Base-by-base conservation (phyloP, 2,329 filamentous ascomycete genomes). In the Rhytidhysteron rufulum region DNA sequence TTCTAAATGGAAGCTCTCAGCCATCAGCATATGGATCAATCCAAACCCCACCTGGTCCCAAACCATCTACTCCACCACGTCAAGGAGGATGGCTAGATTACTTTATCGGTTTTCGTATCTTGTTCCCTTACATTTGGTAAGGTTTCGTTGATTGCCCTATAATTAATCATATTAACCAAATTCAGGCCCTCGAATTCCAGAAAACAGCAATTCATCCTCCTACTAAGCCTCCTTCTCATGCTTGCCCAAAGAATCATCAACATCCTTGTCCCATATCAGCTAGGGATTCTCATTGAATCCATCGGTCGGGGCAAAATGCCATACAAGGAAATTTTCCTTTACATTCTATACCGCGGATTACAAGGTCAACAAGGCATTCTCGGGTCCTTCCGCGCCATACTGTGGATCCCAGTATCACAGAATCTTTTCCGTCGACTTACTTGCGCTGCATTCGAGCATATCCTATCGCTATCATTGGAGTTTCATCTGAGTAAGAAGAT, bases 401-500 rank as follows among this genome's bases (percentile, higher is more conserved):
- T 75, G 0, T 75, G 72, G 72, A 73, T 75, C 1, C 71, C 72
- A 0, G 65, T 74, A 1, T 66, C 68, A 0, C 72, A 75, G 34
- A 65, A 58, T 0, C 56, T 70, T 4, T 75, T 67, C 44, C 65
- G 69, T 1, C 50, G 68, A 13, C 55, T 75, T 2, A 71, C 69
- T 0, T 61, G 51, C 1, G 69, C 72, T 1, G 69, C 72, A 1
- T 75, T 75, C 20, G 68, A 73, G 40, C 72, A 75, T 34, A 69
- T 75, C 0, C 50, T 74, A 3, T 62, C 62, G 0, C 60, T 75
- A 1, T 74, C 70, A 0, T 57, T 76, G 8, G 72, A 76, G 9
- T 77, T 77, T 32, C 74, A 77, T 39, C 55, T 75, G 1, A 71
- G 68, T 51, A 76, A 76, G 45, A 66, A 70, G 31, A 68, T 72